Evolutionary conservation across 148 eudicot species (phyloP).

Genomic region (Vaccinium myrtillus): DNA sequence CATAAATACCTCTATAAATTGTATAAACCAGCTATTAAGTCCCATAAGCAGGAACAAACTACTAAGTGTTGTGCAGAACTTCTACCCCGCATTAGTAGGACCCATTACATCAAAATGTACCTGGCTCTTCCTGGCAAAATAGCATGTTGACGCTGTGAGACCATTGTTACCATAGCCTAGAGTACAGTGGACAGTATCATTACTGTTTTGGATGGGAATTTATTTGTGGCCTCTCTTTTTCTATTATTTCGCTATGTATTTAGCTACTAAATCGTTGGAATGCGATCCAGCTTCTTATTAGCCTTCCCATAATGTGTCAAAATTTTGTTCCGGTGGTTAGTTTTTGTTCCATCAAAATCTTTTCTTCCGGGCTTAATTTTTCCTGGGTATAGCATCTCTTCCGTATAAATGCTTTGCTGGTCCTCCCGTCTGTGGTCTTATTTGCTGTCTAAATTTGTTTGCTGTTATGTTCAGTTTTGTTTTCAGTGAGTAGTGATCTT

Average conservation of each 20-base stretch:
- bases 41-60: constrained; percentile 1
- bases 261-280: not conserved
- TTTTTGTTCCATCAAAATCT: constrained; percentile 1
- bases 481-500: not conserved
- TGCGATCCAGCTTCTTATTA: not conserved
- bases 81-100: not conserved
- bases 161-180: not conserved
- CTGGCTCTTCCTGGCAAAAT: not conserved
- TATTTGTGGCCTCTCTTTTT: not conserved
- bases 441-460: not conserved
- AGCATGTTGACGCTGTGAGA: too few species aligned
- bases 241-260: not conserved
- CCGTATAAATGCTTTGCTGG: not conserved
- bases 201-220: not conserved
- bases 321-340: not conserved
- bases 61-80: not conserved
- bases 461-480: not conserved
- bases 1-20: not conserved
- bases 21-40: not conserved
- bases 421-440: not conserved
- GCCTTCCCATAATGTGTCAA: not conserved
- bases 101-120: not conserved
- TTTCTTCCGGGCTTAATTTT: not conserved
- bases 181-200: not conserved
- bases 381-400: not conserved